A percentile compares a stretch with the other conserved stretches of the same genome.
Conservation (phyloP, 495 filamentous ascomycete species). For the Penicillium bialowiezense region DNA sequence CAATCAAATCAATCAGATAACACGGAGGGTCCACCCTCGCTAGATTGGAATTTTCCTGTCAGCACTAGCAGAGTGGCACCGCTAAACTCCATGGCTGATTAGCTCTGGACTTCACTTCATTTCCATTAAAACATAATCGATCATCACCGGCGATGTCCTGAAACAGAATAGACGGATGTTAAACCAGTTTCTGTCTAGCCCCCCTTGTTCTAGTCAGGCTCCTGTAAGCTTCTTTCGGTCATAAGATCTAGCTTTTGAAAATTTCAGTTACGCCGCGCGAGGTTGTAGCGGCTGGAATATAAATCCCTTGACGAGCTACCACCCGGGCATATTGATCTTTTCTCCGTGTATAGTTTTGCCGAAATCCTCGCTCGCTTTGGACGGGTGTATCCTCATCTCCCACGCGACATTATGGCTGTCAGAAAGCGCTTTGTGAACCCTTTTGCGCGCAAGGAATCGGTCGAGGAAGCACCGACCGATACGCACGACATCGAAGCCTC, state of each 20-base stretch:
- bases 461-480: not conserved
- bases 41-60: not conserved
- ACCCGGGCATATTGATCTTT: no score
- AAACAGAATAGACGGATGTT: not conserved
- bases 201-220: not conserved
- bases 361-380: no score
- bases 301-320: not conserved
- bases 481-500: not conserved
- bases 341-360: no score
- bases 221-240: not conserved
- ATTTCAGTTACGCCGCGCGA: not conserved
- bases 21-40: no score
- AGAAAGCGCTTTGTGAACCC: constrained; percentile 12
- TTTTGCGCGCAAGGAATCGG: not conserved
- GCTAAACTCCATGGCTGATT: not conserved
- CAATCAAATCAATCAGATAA: constrained; percentile 16
- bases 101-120: not conserved
- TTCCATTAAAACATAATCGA: not conserved
- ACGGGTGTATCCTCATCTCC: no score
- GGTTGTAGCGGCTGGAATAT: not conserved
- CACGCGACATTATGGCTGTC: constrained; percentile 6
- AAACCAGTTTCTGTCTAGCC: not conserved
- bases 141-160: not conserved
- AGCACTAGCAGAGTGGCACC: not conserved
- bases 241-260: not conserved